Evolutionary conservation across 768 basidiomycete genomes (phyloP), one percentile per base, ranked within the genome.

Genomic region (Leucosporidium yakuticum): DNA sequence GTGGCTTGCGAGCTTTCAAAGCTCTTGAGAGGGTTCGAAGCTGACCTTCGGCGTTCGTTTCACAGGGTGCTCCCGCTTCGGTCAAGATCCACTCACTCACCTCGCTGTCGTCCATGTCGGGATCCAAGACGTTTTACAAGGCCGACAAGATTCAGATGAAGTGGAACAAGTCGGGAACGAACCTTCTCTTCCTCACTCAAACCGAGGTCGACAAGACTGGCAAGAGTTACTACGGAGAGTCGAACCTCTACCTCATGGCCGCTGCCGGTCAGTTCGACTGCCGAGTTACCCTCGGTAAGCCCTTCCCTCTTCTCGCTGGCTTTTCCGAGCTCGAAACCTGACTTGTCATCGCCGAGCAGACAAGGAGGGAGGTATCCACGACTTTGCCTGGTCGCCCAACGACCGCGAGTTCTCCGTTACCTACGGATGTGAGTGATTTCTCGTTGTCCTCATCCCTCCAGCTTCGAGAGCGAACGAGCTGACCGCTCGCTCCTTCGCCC

Each of bases 211-310:
- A 99, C 77, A 91, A 90, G 77, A 88, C 90, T 56, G 95, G 95
- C 79, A 96, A 90, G 84, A 93, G 88, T 75, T 99, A 99, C 79
- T 99, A 98, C 73, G 96, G 96, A 63, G 95, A 98, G 82, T 96
- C 94, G 4, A 90, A 91, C 62, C 81, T 99, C 76, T 97, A 95
- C 80, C 83, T 97, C 20, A 85, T 98, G 69, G 92, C 88, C 71
- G 86, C 92, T 23, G 88, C 91, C 14, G 94, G 95, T 21, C 90
- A 91, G 74, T 97, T 93, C 74, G 94, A 97, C 77, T 91, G 90
- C 77, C 83, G 91, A 34, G 89, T 98, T 25, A 79, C 80, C 21
- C 76, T 82, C 9, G 81, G 79, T 80, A 47, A 63, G 80, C 12
- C 5, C 6, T 68, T 34, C 25, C 11, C 21, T 29, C 32, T 44